These are phyloP conservation scores for Colletotrichum paranaense DNA, from an alignment of 2,329 filamentous ascomycete species.

Conservation along the genomic window DNA sequence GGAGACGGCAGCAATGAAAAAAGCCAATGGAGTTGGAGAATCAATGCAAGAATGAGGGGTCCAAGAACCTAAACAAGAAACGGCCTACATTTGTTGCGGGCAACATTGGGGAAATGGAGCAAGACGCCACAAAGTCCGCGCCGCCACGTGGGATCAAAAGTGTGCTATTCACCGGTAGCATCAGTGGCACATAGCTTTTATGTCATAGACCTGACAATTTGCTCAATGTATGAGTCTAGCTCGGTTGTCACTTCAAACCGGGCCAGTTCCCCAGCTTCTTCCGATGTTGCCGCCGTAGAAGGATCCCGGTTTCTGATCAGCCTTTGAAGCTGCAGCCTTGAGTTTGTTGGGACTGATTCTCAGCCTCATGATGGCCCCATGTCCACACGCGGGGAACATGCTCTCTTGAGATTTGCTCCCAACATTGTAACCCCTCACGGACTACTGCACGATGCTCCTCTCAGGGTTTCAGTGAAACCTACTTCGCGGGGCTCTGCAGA, in stretches of 20 bases:
- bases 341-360: constrained; percentile 35
- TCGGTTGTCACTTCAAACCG: constrained; percentile 34
- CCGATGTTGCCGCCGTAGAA: constrained; percentile 24
- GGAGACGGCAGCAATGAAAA: background rate
- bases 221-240: constrained; percentile 21
- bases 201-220: constrained; percentile 16
- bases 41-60: constrained; percentile 26
- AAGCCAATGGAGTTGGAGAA: constrained; percentile 24
- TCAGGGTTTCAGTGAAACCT: constrained; percentile 32
- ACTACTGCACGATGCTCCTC: background rate
- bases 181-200: constrained; percentile 3
- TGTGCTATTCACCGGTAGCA: constrained; percentile 19
- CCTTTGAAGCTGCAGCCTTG: constrained; percentile 30
- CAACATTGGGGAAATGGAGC: background rate
- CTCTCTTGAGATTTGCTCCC: constrained; percentile 16
- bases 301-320: constrained; percentile 28
- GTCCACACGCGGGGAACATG: constrained; percentile 12
- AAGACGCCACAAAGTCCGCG: constrained; percentile 6
- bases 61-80: constrained; percentile 18
- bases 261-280: constrained; percentile 30
- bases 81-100: background rate
- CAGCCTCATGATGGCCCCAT: constrained; percentile 26
- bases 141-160: constrained; percentile 27
- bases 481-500: background rate
- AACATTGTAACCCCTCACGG: constrained; percentile 24